These are phyloP conservation scores for Microthlaspi erraticum DNA, from an alignment of 345 rosid genomes.

Conservation along the genomic window DNA sequence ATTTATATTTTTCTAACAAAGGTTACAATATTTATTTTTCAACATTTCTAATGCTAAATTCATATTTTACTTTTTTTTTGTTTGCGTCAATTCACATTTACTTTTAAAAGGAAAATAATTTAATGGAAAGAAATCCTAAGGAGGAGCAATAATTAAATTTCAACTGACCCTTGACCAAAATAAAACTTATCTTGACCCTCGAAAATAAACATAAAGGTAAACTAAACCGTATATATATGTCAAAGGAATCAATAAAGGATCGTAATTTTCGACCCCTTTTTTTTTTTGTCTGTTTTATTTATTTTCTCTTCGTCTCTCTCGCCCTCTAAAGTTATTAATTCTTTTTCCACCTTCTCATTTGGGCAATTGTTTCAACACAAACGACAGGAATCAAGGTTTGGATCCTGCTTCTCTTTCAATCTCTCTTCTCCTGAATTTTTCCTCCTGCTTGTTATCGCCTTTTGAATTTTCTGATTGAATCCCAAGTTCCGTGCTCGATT, in stretches of 20 bases:
- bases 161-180: constrained; percentile 7
- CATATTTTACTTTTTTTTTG: no score
- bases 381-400: constrained; percentile 39
- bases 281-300: not conserved
- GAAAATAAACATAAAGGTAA: not conserved
- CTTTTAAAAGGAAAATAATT: not conserved
- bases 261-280: not conserved
- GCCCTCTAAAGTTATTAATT: not conserved
- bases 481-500: constrained; percentile 21
- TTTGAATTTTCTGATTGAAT: constrained; percentile 1
- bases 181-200: not conserved
- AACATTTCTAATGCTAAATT: no score
- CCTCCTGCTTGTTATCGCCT: not conserved
- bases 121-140: constrained; percentile 27
- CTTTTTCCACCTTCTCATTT: not conserved
- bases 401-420: constrained; percentile 18
- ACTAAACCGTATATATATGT: constrained; percentile 12
- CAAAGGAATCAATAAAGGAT: not conserved
- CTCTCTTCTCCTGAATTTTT: not conserved
- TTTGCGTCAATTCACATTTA: no score
- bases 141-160: not conserved
- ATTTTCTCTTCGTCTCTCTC: not conserved
- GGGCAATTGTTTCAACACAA: constrained; percentile 8
- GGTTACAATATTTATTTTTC: no score
- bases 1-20: no score